These are phyloP conservation scores for Fusarium tjaetaba DNA, from an alignment of 2,329 filamentous ascomycete genomes.

Conservation along the genomic window DNA sequence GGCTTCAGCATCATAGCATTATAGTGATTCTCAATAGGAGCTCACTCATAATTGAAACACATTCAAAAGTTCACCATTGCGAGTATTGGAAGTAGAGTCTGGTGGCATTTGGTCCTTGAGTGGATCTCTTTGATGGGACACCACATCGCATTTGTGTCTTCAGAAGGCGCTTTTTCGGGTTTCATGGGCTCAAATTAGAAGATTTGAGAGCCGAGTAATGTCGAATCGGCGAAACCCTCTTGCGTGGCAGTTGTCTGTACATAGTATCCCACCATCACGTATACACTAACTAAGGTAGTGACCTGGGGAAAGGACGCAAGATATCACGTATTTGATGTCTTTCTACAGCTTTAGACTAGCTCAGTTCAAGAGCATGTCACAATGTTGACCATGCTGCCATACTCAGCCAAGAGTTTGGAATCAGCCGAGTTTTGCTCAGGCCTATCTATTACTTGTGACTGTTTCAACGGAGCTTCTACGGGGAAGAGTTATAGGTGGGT, in stretches of 20 bases:
- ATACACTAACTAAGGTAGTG: not conserved
- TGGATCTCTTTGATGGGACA: not conserved
- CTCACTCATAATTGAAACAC: conserved; percentile 10
- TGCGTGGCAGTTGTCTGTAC: not conserved
- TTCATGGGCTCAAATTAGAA: not conserved
- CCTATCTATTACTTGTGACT: not conserved
- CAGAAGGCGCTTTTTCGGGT: not conserved
- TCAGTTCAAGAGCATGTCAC: not conserved
- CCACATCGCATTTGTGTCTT: not conserved
- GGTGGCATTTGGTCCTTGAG: not conserved
- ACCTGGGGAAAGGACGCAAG: not conserved
- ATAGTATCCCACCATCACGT: not conserved
- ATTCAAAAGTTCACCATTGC: not conserved
- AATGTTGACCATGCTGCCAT: not conserved
- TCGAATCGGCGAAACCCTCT: not conserved
- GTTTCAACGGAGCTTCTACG: not conserved
- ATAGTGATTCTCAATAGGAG: conserved; percentile 1
- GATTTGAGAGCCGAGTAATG: not conserved
- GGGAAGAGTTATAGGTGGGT: not conserved
- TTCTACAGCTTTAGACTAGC: conserved; percentile 1
- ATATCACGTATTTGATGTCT: not conserved
- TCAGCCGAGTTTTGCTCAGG: not conserved
- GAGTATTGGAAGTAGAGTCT: not conserved
- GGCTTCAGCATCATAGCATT: conserved; percentile 3
- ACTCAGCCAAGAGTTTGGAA: not conserved